Evolutionary conservation across 1,284 basidiomycete species (phyloP), one percentile per base, ranked within the genome.

Genomic region (Ceratobasidium theobromae): DNA sequence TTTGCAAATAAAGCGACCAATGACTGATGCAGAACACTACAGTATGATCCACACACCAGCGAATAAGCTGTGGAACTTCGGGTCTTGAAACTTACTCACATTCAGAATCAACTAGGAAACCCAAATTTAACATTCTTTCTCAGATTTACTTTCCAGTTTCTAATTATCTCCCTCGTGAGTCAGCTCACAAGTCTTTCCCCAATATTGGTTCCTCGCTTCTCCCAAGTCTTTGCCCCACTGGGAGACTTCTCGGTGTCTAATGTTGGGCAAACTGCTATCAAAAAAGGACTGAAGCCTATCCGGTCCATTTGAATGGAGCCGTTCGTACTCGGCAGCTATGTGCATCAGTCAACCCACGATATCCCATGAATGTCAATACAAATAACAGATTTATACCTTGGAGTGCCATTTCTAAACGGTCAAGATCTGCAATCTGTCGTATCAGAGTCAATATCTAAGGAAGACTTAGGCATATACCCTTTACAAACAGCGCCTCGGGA

Each of bases 371-470:
- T 25, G 52, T 14, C 21, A 30, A 41, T 18, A n/a, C n/a, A n/a
- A n/a, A n/a, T n/a, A n/a, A n/a, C 25, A 48, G 27, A 27, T 49
- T 68, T 70, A 21, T 71, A 86, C 89, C 89, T 82, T 92, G 90
- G 0, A 91, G 79, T 2, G 91, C 90, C 82, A 99, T 89, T 76
- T 99, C 96, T 68, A 98, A 88, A 11, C 93, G 82, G 75, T 99
- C 96, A 11, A 98, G 82, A 75, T 99, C 89, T 91, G 65, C 14
- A 25, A 16, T 41, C 9, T 14, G 11, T n/a, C 28, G 30, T 41
- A 8, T 62, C 1, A 49, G 58, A 30, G 41, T 43, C 25, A 14
- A 30, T 27, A 53, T 67, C 6, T 65, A 16, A 40, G 18, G 12
- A 18, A 16, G 16, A 21, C 51, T 5, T 8, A 48, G 11, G n/a